These are phyloP conservation scores for Licmophora abbreviata DNA, from an alignment of 108 stramenopile genomes.

Conservation along the genomic window DNA sequence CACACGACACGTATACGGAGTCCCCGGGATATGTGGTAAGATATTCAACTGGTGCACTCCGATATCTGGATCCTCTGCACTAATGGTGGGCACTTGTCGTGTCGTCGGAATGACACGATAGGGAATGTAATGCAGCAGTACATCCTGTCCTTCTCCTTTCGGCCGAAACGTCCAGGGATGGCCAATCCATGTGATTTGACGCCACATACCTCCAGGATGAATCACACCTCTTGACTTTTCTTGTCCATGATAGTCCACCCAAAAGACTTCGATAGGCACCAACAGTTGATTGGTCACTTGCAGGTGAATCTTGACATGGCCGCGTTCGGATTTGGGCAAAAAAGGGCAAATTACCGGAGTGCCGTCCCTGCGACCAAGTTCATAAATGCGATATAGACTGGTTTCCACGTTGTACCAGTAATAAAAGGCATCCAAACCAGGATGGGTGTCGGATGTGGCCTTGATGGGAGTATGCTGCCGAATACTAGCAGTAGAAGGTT, in stretches of 20 bases:
- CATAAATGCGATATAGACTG: conserved; percentile 61
- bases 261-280: conserved; percentile 40
- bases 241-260: conserved; percentile 64
- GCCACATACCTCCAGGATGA: neutral
- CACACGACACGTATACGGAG: conserved; percentile 16
- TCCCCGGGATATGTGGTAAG: too few relatives aligned
- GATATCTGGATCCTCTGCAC: neutral
- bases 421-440: conserved; percentile 46
- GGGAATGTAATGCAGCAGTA: conserved; percentile 55
- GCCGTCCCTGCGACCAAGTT: conserved; percentile 14
- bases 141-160: conserved; percentile 12
- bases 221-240: conserved; percentile 48
- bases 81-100: conserved; percentile 23
- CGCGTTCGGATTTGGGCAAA: conserved; percentile 62
- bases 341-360: conserved; percentile 40
- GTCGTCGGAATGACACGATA: conserved; percentile 54
- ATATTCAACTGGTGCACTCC: conserved; percentile 22
- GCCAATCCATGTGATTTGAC: conserved; percentile 34
- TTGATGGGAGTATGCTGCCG: conserved; percentile 2
- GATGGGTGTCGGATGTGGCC: conserved; percentile 17
- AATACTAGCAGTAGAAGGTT: neutral
- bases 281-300: conserved; percentile 43
- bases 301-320: conserved; percentile 36
- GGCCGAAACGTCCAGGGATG: conserved; percentile 73
- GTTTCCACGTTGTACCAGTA: conserved; percentile 54